These are phyloP conservation scores for Tothia fuscella DNA, from an alignment of 2,329 filamentous ascomycete species.

Conservation along the genomic window DNA sequence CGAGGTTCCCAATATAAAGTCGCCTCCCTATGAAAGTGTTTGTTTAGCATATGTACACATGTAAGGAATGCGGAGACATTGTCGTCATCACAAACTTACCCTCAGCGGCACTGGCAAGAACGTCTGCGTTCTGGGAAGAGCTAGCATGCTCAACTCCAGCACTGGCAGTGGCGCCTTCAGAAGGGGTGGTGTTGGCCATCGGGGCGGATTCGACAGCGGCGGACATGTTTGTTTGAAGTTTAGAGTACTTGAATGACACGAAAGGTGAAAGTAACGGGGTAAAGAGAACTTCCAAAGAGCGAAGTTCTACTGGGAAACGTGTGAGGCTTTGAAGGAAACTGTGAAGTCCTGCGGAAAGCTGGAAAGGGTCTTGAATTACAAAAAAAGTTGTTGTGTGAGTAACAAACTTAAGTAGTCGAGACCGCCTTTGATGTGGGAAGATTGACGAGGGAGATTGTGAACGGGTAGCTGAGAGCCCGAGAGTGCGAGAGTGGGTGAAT, in stretches of 20 bases:
- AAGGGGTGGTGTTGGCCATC: constrained; percentile 46
- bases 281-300: constrained; percentile 3
- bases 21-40: constrained; percentile 40
- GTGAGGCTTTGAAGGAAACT: constrained; percentile 11
- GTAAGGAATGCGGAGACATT: background rate
- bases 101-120: constrained; percentile 94
- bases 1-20: constrained; percentile 99
- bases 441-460: constrained; percentile 9
- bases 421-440: constrained; percentile 10
- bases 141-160: constrained; percentile 54
- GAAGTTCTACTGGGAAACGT: constrained; percentile 4
- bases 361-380: constrained; percentile 3
- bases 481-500: constrained; percentile 24
- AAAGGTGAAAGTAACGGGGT: constrained; percentile 1
- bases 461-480: constrained; percentile 23
- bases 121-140: constrained; percentile 72
- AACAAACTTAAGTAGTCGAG: constrained; percentile 5
- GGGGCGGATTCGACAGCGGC: constrained; percentile 53
- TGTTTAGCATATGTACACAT: background rate
- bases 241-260: constrained; percentile 9
- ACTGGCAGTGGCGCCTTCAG: constrained; percentile 32
- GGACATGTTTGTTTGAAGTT: constrained; percentile 62
- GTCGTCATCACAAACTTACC: no score
- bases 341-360: constrained; percentile 8
- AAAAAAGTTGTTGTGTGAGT: constrained; percentile 4